A percentile compares a stretch with the other conserved stretches of the same genome.
Evolutionary conservation across 257 asterid genomes (phyloP).

Genomic region (Solanum medicagineum): DNA sequence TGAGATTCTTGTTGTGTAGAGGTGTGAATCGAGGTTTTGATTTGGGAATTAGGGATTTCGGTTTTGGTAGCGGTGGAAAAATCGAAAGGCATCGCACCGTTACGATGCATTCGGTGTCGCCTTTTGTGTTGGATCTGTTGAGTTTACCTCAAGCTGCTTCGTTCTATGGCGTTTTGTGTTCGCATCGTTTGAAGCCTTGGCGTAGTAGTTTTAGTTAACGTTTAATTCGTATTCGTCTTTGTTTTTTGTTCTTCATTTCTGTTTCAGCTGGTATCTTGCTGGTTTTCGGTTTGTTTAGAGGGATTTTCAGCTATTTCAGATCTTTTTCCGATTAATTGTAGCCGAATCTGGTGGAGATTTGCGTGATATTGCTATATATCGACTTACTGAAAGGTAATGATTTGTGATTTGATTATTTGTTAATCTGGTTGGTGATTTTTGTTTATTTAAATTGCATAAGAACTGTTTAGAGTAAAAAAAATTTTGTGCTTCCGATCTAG

Average conservation of each 20-base stretch:
- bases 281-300: constrained; percentile 1
- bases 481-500: not conserved
- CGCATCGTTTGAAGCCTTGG: constrained; percentile 73
- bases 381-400: not conserved
- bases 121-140: constrained; percentile 18
- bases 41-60: not conserved
- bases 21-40: not conserved
- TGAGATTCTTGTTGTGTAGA: not conserved
- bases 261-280: not conserved
- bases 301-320: not conserved
- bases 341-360: not conserved
- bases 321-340: not conserved
- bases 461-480: not conserved
- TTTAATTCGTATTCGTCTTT: not conserved
- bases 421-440: not conserved
- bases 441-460: not conserved
- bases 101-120: constrained; percentile 78
- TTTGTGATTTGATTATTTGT: not conserved
- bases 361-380: not conserved
- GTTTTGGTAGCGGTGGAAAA: constrained; percentile 1
- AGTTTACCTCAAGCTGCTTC: constrained; percentile 26
- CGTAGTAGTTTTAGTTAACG: constrained; percentile 70
- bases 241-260: constrained; percentile 1
- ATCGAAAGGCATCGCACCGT: constrained; percentile 69
- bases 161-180: constrained; percentile 45